A percentile compares a stretch with the other conserved stretches of the same genome.
Evolutionary conservation across 2,329 filamentous ascomycete species (phyloP).

Genomic region (Knufia fluminis): DNA sequence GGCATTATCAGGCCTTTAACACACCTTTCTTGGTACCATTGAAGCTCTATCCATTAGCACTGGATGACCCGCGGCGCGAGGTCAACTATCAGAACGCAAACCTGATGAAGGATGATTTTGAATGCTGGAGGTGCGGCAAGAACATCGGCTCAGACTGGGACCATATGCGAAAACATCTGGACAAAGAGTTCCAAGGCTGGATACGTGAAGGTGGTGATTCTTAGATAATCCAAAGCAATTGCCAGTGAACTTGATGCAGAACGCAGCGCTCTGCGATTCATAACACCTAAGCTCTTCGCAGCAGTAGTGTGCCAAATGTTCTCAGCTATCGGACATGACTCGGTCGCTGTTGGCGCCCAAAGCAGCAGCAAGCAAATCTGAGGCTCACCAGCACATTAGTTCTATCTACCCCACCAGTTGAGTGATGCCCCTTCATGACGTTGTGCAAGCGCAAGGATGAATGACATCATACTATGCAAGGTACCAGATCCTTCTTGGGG

Average conservation of each 20-base stretch:
- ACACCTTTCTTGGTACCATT: conserved; percentile 74
- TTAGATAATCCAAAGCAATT: neutral
- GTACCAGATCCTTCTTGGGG: neutral
- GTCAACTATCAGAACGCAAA: conserved; percentile 40
- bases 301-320: neutral
- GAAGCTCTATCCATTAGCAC: conserved; percentile 65
- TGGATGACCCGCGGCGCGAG: conserved; percentile 54
- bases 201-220: conserved; percentile 26
- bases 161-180: conserved; percentile 65
- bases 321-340: too few species aligned
- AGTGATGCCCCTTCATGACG: conserved; percentile 3
- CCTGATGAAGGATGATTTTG: conserved; percentile 57
- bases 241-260: too few species aligned
- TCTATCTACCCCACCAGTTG: neutral
- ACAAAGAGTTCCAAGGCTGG: conserved; percentile 67
- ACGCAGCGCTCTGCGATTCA: too few species aligned
- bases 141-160: conserved; percentile 67
- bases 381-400: too few species aligned
- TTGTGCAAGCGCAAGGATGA: neutral
- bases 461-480: conserved; percentile 7
- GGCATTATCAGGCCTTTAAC: conserved; percentile 87
- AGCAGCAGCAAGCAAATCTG: too few species aligned
- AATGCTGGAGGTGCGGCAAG: conserved; percentile 74
- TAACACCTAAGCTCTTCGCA: neutral
- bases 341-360: neutral